Evolutionary conservation across 2,329 filamentous ascomycete genomes (phyloP), one percentile per base, ranked within the genome.

Genomic region (Colletotrichum sp.): DNA sequence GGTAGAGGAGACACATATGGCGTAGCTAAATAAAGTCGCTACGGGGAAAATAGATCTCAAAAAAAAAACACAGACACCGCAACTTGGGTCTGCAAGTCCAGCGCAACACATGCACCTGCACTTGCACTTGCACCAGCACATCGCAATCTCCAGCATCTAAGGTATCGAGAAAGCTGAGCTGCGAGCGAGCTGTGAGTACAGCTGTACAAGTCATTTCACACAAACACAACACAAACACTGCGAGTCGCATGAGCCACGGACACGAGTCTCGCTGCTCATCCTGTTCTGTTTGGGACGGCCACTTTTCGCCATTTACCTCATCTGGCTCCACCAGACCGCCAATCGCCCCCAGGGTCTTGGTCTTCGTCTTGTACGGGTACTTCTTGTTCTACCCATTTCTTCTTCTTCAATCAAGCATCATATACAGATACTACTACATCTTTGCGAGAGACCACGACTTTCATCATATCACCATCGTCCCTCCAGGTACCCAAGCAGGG

Each of bases 291-390:
- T 73, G 16, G 64, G 57, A 61, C 36, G 65, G 21, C 43, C 64
- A 48, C 67, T 68, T 76, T 76, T 76, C 26, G 74, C 74, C 74
- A 76, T 76, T 61, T 76, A 76, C 74, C 74, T 76, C 74, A 76
- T 76, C 58, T 21, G 58, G 28, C 70, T 30, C 74, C 74, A 74
- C 74, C 70, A 74, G 71, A 66, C 58, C 65, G 74, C 65, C 70
- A 73, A 76, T 74, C 65, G 21, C 55, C 24, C 8, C 64, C 43
- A 74, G 70, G 74, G 57, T 32, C 73, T 43, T 36, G 61, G 36
- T 38, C 38, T 34, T 30, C 32, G 5, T 12, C 60, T 32, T 30
- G 57, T 28, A 30, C 16, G 21, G 24, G 57, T 60, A 30, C 26
- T 32, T 26, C 16, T 34, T 18, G 18, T 32, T 63, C 58, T 34